Conservation (phyloP, 2,329 filamentous ascomycete genomes). For the Dactylellina haptotyla region DNA sequence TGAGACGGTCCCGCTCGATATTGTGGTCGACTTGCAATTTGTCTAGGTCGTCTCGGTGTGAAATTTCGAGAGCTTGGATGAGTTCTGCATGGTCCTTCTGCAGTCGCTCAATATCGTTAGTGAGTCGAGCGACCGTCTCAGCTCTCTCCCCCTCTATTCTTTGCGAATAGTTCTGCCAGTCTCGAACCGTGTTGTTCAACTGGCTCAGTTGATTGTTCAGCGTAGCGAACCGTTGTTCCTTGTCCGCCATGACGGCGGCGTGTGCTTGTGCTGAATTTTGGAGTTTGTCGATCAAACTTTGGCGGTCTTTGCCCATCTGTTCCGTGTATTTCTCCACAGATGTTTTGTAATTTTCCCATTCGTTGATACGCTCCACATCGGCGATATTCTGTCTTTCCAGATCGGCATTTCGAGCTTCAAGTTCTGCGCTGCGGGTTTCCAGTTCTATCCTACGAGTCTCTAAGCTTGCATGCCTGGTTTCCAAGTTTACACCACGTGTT, state of each 20-base stretch:
- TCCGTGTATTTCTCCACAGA: slow-evolving; percentile 33
- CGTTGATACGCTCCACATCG: slow-evolving; percentile 13
- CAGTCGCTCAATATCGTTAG: slow-evolving; percentile 2
- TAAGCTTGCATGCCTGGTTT: no score
- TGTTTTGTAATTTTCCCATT: slow-evolving; percentile 42
- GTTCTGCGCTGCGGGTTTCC: not conserved
- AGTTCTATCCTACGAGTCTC: not conserved
- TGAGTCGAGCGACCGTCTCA: slow-evolving; percentile 8
- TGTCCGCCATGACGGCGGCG: slow-evolving; percentile 28
- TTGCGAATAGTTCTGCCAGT: slow-evolving; percentile 40
- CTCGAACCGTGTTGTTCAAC: slow-evolving; percentile 14
- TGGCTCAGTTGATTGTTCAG: slow-evolving; percentile 14
- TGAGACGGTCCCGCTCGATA: slow-evolving; percentile 3
- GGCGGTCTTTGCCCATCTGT: slow-evolving; percentile 28
- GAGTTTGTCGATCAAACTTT: slow-evolving; percentile 31
- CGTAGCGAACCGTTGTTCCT: slow-evolving; percentile 18
- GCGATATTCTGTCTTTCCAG: slow-evolving; percentile 21
- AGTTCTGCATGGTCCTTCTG: slow-evolving; percentile 19
- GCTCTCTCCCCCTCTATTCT: slow-evolving; percentile 32
- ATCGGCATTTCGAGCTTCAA: not conserved
- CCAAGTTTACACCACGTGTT: not conserved
- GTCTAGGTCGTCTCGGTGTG: slow-evolving; percentile 26
- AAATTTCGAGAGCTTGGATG: slow-evolving; percentile 23
- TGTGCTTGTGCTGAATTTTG: slow-evolving; percentile 42
- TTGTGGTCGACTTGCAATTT: slow-evolving; percentile 13